phyloP scores from a whole-genome alignment of 345 rosid species.

The Abelmoschus esculentus region DNA sequence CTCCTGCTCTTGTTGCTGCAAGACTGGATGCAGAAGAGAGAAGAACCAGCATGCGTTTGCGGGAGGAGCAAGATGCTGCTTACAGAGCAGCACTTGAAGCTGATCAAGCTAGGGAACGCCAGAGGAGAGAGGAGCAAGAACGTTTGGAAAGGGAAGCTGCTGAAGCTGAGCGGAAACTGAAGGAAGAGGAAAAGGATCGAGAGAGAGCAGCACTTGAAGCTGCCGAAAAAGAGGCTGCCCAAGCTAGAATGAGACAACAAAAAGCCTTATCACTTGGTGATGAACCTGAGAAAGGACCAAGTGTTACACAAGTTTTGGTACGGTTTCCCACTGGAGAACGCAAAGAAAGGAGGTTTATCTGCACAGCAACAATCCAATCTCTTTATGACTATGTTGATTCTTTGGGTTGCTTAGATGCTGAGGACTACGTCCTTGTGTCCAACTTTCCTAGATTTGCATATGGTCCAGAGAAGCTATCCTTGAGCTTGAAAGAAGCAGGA shows the following conservation, averaged over 20 bases:
- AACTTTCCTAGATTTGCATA: not conserved
- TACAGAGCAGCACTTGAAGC: not conserved
- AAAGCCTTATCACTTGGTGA: not conserved
- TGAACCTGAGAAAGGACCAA: not conserved
- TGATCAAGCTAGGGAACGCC: not conserved
- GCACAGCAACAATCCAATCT: not conserved
- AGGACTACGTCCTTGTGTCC: not conserved
- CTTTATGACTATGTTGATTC: not conserved
- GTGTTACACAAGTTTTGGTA: not conserved
- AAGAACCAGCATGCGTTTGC: not conserved
- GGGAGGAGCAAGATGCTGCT: not conserved
- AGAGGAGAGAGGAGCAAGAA: not conserved
- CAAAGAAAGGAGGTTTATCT: not conserved
- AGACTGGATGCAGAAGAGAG: not conserved
- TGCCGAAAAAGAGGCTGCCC: not conserved
- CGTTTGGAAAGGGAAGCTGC: not conserved
- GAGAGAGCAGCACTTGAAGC: not conserved
- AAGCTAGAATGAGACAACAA: not conserved
- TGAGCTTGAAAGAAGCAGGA: not conserved
- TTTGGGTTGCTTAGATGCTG: not conserved
- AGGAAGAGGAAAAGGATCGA: not conserved
- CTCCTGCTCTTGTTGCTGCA: not conserved
- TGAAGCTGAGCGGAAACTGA: not conserved
- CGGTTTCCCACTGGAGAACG: not conserved
- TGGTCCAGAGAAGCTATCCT: not conserved